Base-by-base conservation (phyloP, 108 stramenopile genomes). In the Pelagomonas calceolata region DNA sequence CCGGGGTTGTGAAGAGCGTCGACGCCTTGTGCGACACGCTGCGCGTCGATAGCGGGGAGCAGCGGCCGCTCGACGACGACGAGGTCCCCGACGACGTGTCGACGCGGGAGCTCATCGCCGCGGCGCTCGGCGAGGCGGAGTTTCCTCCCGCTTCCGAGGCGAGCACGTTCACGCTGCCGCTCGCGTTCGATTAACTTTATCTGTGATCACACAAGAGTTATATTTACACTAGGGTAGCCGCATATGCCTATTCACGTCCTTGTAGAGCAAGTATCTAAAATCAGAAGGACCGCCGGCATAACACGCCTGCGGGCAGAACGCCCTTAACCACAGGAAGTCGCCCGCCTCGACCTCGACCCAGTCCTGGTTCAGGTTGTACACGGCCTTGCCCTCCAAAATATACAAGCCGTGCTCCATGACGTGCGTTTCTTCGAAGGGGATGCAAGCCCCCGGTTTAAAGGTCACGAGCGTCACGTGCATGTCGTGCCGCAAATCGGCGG, bases 11-110 rank as follows among this genome's bases (percentile, higher is more conserved):
- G 7, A 70, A 74, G 32, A n/a, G 43, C 34, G 73, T 74, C 0
- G 32, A 29, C 15, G 74, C 73, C 0, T 76, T 78, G 0, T 78
- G 79, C 66, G 82, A 80, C 70, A 80, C 79, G n/a, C 43, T 78
- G 17, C 65, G 66, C 30, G 79, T 76, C 33, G 79, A 78, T 63
- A 10, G 35, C n/a, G 75, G 72, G 18, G 79, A 79, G 46, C 21
- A 16, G 21, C 14, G 14, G 16, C 44, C 44, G 44, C 7, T 26
- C 51, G 21, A 4, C 51, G 51, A 60, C 21, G 51, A 17, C 51
- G 51, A 60, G 21, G 3, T 1, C 21, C 26, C 51, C 51, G 26
- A 16, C 51, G 51, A 60, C 51, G 51, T 12, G 21, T 4, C 51
- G 21, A 12, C 29, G 21, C 51, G 51, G 21, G 21, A 60, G 51